Conservation (phyloP, 768 basidiomycete species). For the Tylopilus subfusipes region DNA sequence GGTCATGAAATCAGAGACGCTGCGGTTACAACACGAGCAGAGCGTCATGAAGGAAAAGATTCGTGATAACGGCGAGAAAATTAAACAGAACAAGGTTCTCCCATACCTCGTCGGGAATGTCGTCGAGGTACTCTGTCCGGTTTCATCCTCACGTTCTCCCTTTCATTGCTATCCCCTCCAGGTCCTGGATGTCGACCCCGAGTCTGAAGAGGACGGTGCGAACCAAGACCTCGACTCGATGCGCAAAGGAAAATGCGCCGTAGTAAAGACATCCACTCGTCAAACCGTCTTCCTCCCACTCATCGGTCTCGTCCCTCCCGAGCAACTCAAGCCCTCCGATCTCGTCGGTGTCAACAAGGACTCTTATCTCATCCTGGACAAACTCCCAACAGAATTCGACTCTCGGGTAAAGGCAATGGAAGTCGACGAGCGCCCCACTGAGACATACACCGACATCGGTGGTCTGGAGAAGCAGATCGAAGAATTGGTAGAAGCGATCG, state of each 20-base stretch:
- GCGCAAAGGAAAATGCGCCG: constrained; percentile 96
- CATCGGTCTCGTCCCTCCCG: constrained; percentile 94
- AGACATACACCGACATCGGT: constrained; percentile 96
- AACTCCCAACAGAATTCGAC: constrained; percentile 94
- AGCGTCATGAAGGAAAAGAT: constrained; percentile 98
- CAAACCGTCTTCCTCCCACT: constrained; percentile 98
- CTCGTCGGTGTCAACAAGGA: constrained; percentile 99
- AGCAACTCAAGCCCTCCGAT: constrained; percentile 85
- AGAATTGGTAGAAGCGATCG: constrained; percentile 96
- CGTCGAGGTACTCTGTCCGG: constrained; percentile 64
- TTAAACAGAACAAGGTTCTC: constrained; percentile 98
- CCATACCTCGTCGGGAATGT: constrained; percentile 98
- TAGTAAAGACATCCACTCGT: constrained; percentile 97
- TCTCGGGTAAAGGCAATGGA: constrained; percentile 99
- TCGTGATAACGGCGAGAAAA: constrained; percentile 95
- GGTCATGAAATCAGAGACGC: constrained; percentile 96
- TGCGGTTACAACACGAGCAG: constrained; percentile 91
- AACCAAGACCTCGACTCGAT: constrained; percentile 93
- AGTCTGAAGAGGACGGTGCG: constrained; percentile 92
- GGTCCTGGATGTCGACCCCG: constrained; percentile 94
- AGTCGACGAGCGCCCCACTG: constrained; percentile 96
- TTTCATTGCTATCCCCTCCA: constrained; percentile 31
- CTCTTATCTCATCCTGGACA: constrained; percentile 95
- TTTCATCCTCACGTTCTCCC: neutral
- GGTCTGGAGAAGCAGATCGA: constrained; percentile 99